Evolutionary conservation across 2,329 filamentous ascomycete species (phyloP).

Genomic region (Hortaea sp.): DNA sequence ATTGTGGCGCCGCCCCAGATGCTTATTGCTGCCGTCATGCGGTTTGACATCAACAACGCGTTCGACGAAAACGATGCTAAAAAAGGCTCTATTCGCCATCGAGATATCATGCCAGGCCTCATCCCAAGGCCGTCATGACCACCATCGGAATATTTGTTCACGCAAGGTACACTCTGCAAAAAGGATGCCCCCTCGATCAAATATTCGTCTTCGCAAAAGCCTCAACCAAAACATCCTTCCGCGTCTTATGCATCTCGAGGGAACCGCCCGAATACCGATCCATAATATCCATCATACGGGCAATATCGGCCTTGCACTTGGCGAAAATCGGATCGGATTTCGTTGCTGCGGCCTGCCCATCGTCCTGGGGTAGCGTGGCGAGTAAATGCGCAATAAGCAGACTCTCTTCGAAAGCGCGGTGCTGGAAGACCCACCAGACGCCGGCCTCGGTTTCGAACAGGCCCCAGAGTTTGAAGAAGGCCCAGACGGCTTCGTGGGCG

Average conservation of each 20-base stretch:
- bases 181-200: constrained; percentile 5
- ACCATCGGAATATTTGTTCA: no score
- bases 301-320: constrained; percentile 34
- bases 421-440: constrained; percentile 80
- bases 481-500: constrained; percentile 61
- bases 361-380: constrained; percentile 3
- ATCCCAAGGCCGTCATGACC: no score
- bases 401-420: constrained; percentile 67
- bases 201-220: constrained; percentile 28
- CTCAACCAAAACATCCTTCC: constrained; percentile 36
- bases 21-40: no score
- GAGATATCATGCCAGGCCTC: no score
- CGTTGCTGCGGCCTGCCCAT: not conserved
- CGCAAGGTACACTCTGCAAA: not conserved
- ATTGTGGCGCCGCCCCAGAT: no score
- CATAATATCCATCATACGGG: constrained; percentile 36
- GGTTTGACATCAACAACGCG: no score
- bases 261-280: constrained; percentile 31
- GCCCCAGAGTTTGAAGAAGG: constrained; percentile 64
- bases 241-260: constrained; percentile 37
- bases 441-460: constrained; percentile 61
- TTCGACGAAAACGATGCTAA: no score
- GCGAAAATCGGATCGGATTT: constrained; percentile 22
- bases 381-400: constrained; percentile 19
- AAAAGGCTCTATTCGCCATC: no score